These are phyloP conservation scores for Pichia insulana DNA, from an alignment of 805 yeast genomes.

Conservation along the genomic window DNA sequence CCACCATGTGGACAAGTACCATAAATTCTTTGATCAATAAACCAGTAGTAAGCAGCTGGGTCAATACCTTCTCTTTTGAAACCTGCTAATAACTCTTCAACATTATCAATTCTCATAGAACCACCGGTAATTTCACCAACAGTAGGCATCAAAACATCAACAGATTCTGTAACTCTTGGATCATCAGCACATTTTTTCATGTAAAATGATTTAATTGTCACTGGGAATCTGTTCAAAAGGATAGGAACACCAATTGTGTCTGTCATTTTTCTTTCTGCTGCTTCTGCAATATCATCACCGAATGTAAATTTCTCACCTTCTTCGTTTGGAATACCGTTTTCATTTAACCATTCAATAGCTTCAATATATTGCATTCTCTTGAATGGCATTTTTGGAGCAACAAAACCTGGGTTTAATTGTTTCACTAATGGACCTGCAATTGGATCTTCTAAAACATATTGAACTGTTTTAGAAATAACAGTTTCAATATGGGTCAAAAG, in stretches of 20 bases:
- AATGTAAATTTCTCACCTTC: conserved; percentile 88
- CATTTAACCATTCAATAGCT: conserved; percentile 94
- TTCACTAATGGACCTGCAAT: conserved; percentile 82
- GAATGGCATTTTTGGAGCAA: conserved; percentile 79
- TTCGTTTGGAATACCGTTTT: conserved; percentile 88
- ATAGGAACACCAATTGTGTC: conserved; percentile 91
- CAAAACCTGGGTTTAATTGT: conserved; percentile 88
- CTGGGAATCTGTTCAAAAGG: conserved; percentile 88
- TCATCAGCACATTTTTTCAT: conserved; percentile 91
- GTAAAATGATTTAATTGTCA: conserved; percentile 94
- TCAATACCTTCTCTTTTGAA: conserved; percentile 88
- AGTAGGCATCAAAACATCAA: conserved; percentile 96
- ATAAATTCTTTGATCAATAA: conserved; percentile 87
- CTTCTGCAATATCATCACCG: conserved; percentile 99
- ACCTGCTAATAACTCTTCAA: conserved; percentile 79
- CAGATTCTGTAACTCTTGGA: conserved; percentile 93
- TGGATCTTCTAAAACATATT: conserved; percentile 80
- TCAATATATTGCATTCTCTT: conserved; percentile 83
- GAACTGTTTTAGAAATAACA: conserved; percentile 58
- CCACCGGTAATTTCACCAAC: conserved; percentile 99
- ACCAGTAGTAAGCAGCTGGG: conserved; percentile 88
- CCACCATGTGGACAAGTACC: conserved; percentile 99
- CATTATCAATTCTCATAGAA: conserved; percentile 87
- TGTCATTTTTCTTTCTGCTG: conserved; percentile 98
- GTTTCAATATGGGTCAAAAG: conserved; percentile 78